Evolutionary conservation across 1,139 yeast genomes (phyloP).

Genomic region (Geotrichum carabidarum): DNA sequence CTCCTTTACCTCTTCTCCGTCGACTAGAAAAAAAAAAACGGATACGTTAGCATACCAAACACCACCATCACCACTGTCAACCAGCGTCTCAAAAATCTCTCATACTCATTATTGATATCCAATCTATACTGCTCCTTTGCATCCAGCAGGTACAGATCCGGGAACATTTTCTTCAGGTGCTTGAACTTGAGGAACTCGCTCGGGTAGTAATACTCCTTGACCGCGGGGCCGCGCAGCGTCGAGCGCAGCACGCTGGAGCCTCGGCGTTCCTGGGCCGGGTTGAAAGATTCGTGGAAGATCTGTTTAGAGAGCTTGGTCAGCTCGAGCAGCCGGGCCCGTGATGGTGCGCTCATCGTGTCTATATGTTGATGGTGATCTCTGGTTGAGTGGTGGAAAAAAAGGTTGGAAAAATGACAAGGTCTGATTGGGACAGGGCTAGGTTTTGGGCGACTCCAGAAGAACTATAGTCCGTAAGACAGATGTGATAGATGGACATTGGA

Average conservation of each 20-base stretch:
- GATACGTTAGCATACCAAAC: not conserved
- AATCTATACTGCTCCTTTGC: slow-evolving; percentile 61
- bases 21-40: slow-evolving; percentile 35
- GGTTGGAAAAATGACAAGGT: not conserved
- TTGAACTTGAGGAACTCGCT: slow-evolving; percentile 57
- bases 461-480: too few relatives aligned
- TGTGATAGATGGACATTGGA: too few relatives aligned
- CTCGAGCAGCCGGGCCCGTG: slow-evolving; percentile 47
- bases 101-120: slow-evolving; percentile 30
- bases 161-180: slow-evolving; percentile 54
- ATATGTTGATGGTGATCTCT: not conserved
- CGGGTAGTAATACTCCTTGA: slow-evolving; percentile 71
- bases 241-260: slow-evolving; percentile 72
- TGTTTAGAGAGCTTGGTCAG: slow-evolving; percentile 54
- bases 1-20: slow-evolving; percentile 88
- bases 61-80: too few relatives aligned
- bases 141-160: slow-evolving; percentile 58
- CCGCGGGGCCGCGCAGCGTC: slow-evolving; percentile 69
- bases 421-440: not conserved
- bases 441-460: not conserved
- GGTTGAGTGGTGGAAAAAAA: not conserved
- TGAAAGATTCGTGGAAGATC: slow-evolving; percentile 59
- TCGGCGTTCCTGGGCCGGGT: slow-evolving; percentile 66
- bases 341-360: slow-evolving; percentile 9
- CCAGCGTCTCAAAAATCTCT: too few relatives aligned